These are phyloP conservation scores for Umbelopsis sp. DNA, from an alignment of 192 early-diverging fungal species.

Conservation along the genomic window DNA sequence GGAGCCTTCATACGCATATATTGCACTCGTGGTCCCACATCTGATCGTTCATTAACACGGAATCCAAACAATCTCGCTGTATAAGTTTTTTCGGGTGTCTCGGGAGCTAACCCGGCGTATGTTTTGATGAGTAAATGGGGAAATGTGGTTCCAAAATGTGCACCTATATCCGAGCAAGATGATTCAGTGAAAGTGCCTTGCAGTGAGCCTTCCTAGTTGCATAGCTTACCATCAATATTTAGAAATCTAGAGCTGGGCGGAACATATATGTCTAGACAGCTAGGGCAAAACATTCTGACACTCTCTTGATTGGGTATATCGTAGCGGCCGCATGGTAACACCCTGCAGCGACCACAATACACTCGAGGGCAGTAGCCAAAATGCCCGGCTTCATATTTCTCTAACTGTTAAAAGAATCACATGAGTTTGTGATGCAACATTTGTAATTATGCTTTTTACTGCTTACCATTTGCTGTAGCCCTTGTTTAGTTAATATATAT, in stretches of 20 bases:
- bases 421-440: neutral
- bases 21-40: conserved; percentile 84
- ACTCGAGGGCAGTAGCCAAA: conserved; percentile 80
- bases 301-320: conserved; percentile 69
- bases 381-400: conserved; percentile 75
- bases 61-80: conserved; percentile 92
- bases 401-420: conserved; percentile 42
- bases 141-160: conserved; percentile 96
- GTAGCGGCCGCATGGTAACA: conserved; percentile 73
- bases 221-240: conserved; percentile 64
- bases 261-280: conserved; percentile 78
- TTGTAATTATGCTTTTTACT: conserved; percentile 47
- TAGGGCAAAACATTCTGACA: conserved; percentile 80
- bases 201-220: neutral
- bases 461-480: conserved; percentile 80
- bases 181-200: conserved; percentile 26
- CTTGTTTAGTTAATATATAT: conserved; percentile 86
- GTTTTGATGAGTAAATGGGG: conserved; percentile 90
- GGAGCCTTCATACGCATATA: conserved; percentile 74
- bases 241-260: conserved; percentile 71
- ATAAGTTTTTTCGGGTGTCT: conserved; percentile 63
- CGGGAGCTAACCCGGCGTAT: conserved; percentile 77
- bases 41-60: conserved; percentile 74
- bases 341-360: conserved; percentile 61
- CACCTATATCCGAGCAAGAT: conserved; percentile 58